These are phyloP conservation scores for Mycena maculata DNA, from an alignment of 768 basidiomycete species.

Conservation along the genomic window DNA sequence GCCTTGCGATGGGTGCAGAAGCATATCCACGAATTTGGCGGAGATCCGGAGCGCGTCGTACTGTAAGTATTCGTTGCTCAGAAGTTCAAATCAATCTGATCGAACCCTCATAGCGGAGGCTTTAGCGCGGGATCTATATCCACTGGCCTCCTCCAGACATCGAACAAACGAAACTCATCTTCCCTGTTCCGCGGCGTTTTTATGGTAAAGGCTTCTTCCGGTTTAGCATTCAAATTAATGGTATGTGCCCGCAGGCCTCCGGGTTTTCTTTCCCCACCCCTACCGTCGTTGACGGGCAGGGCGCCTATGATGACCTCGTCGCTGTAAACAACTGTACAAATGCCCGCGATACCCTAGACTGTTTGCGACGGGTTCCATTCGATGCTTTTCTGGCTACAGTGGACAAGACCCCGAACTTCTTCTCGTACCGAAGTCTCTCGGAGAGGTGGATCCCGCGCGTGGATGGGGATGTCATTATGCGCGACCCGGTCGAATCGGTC, in stretches of 20 bases:
- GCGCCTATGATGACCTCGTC: not conserved
- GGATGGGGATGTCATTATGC: constrained; percentile 52
- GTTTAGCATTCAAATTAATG: too few relatives aligned
- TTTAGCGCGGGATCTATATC: not conserved
- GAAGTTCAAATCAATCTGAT: not conserved
- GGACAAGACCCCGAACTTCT: constrained; percentile 43
- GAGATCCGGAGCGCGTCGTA: not conserved
- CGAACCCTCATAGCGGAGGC: not conserved
- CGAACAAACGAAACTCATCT: not conserved
- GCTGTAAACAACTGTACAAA: not conserved
- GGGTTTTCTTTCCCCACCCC: not conserved
- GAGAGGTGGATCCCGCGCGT: constrained; percentile 52
- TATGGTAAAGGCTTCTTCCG: not conserved
- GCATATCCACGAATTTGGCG: not conserved
- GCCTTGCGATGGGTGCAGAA: constrained; percentile 6
- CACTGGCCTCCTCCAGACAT: too few relatives aligned
- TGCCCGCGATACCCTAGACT: too few relatives aligned
- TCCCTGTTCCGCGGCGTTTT: not conserved
- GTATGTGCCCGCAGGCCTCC: not conserved
- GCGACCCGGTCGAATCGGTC: constrained; percentile 45
- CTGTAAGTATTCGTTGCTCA: not conserved
- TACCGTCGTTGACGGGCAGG: not conserved
- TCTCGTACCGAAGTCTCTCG: constrained; percentile 43
- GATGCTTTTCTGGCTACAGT: constrained; percentile 44
- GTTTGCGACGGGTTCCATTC: constrained; percentile 36